A percentile compares a stretch with the other conserved stretches of the same genome.
Evolutionary conservation across 1,284 basidiomycete species (phyloP).

Genomic region (Melanopsichium pennsylvanicum): DNA sequence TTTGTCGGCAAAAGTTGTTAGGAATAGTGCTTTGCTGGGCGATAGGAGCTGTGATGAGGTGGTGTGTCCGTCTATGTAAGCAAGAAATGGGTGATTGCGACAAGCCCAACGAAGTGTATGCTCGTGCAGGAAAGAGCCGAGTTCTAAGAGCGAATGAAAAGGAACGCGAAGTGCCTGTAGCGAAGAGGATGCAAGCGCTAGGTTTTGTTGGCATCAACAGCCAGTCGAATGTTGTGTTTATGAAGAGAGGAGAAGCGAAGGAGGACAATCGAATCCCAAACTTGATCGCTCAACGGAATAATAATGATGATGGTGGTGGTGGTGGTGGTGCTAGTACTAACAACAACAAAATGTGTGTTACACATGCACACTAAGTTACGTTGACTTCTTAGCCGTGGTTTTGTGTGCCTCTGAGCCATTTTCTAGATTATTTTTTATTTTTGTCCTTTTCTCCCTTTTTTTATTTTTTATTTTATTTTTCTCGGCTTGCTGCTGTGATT

Average conservation of each 20-base stretch:
- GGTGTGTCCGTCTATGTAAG: no score
- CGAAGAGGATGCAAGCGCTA: conserved; percentile 25
- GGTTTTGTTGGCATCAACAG: conserved; percentile 34
- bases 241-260: no score
- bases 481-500: no score
- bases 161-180: conserved; percentile 19
- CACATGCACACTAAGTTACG: no score
- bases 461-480: neutral
- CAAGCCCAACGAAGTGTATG: conserved; percentile 2
- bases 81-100: no score
- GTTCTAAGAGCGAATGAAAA: conserved; percentile 3
- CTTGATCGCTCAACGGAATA: no score
- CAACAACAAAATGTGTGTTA: no score
- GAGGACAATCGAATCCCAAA: no score
- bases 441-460: conserved; percentile 1
- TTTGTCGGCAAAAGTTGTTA: no score
- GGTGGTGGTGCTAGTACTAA: no score
- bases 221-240: neutral
- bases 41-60: neutral
- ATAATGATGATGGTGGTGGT: neutral
- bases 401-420: no score
- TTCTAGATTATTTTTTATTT: neutral
- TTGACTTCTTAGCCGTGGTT: no score
- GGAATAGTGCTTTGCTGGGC: neutral
- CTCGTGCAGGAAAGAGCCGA: conserved; percentile 1